These are phyloP conservation scores for Pseudozyma sp. DNA, from an alignment of 1,284 basidiomycete species.

Conservation along the genomic window DNA sequence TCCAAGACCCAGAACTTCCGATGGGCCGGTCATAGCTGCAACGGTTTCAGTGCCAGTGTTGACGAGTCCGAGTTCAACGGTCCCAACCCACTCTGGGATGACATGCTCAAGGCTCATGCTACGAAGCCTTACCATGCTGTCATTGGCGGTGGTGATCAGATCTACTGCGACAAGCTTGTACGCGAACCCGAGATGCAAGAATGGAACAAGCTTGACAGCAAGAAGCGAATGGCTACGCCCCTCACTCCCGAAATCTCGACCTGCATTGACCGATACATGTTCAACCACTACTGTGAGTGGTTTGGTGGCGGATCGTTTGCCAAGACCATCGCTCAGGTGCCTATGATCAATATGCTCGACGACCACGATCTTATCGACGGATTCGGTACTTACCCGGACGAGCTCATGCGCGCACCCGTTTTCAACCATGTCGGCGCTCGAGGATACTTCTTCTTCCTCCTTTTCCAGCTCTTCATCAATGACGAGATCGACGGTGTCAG, in stretches of 20 bases:
- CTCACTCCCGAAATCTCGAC: slow-evolving; percentile 79
- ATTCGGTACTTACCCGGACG: slow-evolving; percentile 78
- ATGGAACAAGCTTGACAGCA: slow-evolving; percentile 80
- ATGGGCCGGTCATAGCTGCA: slow-evolving; percentile 85
- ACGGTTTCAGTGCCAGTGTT: slow-evolving; percentile 73
- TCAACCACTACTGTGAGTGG: slow-evolving; percentile 79
- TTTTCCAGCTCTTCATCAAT: slow-evolving; percentile 67
- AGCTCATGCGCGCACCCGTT: slow-evolving; percentile 60
- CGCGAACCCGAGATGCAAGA: slow-evolving; percentile 73
- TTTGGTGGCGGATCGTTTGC: slow-evolving; percentile 93
- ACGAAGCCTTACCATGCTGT: slow-evolving; percentile 85
- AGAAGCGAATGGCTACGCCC: slow-evolving; percentile 76
- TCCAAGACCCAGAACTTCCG: slow-evolving; percentile 86
- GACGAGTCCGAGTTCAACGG: slow-evolving; percentile 70
- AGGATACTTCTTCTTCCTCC: slow-evolving; percentile 66
- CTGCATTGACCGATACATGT: slow-evolving; percentile 82
- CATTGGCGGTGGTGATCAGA: slow-evolving; percentile 76
- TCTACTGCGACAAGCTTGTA: slow-evolving; percentile 58
- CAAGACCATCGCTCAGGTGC: slow-evolving; percentile 82
- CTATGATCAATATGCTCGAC: slow-evolving; percentile 80
- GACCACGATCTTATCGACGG: slow-evolving; percentile 85
- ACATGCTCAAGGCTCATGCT: slow-evolving; percentile 84
- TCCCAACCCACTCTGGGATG: slow-evolving; percentile 81
- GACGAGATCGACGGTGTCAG: slow-evolving; percentile 58
- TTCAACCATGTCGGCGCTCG: slow-evolving; percentile 62